phyloP scores from a whole-genome alignment of 495 filamentous ascomycete species.

The Eremomyces bilateralis region DNA sequence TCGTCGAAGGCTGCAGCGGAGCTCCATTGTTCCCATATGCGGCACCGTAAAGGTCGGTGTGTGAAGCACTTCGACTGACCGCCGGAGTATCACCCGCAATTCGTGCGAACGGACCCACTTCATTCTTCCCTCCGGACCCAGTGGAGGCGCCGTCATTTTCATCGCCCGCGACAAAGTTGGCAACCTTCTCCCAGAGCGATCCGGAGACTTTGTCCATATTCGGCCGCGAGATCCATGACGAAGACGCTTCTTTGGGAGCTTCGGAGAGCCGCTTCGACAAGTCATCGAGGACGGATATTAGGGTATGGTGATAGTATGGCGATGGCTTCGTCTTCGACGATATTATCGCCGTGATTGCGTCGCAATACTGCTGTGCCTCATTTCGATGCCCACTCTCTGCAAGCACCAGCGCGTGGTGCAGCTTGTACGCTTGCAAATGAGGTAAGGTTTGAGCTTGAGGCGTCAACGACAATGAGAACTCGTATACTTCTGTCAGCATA shows the following conservation, averaged over 20 bases:
- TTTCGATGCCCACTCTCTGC: slow-evolving; percentile 62
- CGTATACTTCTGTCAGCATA: slow-evolving; percentile 79
- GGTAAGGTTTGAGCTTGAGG: slow-evolving; percentile 33
- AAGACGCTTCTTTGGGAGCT: slow-evolving; percentile 48
- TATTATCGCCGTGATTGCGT: slow-evolving; percentile 56
- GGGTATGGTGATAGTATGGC: slow-evolving; percentile 54
- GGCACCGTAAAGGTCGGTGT: slow-evolving; percentile 53
- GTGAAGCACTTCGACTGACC: slow-evolving; percentile 60
- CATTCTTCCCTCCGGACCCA: slow-evolving; percentile 35
- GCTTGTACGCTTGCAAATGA: slow-evolving; percentile 73
- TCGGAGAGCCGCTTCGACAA: slow-evolving; percentile 61
- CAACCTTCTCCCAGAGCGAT: slow-evolving; percentile 74
- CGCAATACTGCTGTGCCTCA: slow-evolving; percentile 81
- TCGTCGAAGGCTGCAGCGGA: slow-evolving; percentile 20
- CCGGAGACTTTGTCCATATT: slow-evolving; percentile 87
- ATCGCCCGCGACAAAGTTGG: slow-evolving; percentile 83
- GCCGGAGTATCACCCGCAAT: slow-evolving; percentile 58
- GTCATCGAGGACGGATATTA: slow-evolving; percentile 63
- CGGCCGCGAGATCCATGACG: slow-evolving; percentile 74
- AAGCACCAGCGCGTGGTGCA: slow-evolving; percentile 62
- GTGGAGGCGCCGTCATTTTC: slow-evolving; percentile 43
- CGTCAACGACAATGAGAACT: slow-evolving; percentile 48
- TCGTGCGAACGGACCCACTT: slow-evolving; percentile 59
- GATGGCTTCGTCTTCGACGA: slow-evolving; percentile 66
- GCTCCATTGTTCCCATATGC: slow-evolving; percentile 19